Evolutionary conservation across 192 early-diverging fungal genomes (phyloP).

Genomic region (Helicostylum pulchrum): DNA sequence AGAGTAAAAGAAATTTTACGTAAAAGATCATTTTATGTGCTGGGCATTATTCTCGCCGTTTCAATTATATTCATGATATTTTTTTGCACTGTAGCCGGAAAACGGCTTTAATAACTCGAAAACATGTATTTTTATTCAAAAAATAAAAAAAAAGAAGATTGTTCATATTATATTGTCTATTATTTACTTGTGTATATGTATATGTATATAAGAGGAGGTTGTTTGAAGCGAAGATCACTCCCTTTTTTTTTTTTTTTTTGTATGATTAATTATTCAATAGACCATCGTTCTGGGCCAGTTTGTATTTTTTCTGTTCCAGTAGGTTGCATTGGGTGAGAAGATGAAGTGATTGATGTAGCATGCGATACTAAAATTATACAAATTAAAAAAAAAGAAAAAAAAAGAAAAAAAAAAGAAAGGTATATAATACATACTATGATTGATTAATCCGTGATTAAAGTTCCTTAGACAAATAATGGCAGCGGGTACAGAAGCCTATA

Average conservation of each 20-base stretch:
- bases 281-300: conserved; percentile 25
- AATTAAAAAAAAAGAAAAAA: background rate
- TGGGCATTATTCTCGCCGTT: conserved; percentile 15
- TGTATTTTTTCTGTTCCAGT: conserved; percentile 14
- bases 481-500: conserved; percentile 44
- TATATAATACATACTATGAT: conserved; percentile 50
- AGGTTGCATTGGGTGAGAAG: conserved; percentile 29
- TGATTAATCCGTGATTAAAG: conserved; percentile 69
- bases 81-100: conserved; percentile 34
- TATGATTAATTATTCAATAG: conserved; percentile 30
- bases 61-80: conserved; percentile 19
- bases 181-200: no score
- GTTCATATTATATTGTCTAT: no score
- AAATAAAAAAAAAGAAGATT: no score
- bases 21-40: conserved; percentile 21
- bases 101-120: conserved; percentile 31
- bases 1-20: conserved; percentile 25
- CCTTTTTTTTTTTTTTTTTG: background rate
- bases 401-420: background rate
- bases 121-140: no score
- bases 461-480: conserved; percentile 61
- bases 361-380: conserved; percentile 23
- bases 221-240: no score
- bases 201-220: no score
- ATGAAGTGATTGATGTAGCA: conserved; percentile 16